phyloP scores from a whole-genome alignment of 1,284 basidiomycete species.

The Marasmius tenuissimus region DNA sequence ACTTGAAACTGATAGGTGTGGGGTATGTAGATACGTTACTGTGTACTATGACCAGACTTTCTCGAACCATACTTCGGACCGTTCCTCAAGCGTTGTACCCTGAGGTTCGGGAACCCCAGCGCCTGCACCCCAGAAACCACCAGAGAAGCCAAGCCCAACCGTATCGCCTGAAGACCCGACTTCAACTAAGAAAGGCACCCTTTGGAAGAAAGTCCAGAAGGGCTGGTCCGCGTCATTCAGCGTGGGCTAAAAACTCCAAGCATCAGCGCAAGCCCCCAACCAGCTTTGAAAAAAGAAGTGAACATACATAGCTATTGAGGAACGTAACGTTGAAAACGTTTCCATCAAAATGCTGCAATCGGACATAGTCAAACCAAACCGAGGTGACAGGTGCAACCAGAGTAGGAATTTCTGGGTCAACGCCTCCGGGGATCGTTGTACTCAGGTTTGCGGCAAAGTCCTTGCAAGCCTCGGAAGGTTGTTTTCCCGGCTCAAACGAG shows the following conservation, averaged over 20 bases:
- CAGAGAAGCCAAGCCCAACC: conserved; percentile 17
- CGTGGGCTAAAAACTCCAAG: conserved; percentile 1
- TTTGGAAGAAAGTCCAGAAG: conserved; percentile 1
- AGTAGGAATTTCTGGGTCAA: conserved; percentile 19
- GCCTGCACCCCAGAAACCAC: conserved; percentile 19
- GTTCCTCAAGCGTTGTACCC: conserved; percentile 16
- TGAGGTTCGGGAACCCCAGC: conserved; percentile 9
- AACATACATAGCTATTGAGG: conserved; percentile 16
- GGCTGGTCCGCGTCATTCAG: background rate
- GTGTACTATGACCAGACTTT: background rate
- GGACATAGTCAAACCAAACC: conserved; percentile 16
- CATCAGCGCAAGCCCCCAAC: background rate
- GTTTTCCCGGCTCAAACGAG: conserved; percentile 5
- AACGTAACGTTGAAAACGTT: conserved; percentile 18
- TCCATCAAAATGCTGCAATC: conserved; percentile 21
- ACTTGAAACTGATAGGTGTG: too few relatives aligned
- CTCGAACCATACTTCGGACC: conserved; percentile 23
- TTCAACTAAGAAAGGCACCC: conserved; percentile 4
- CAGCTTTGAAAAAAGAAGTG: background rate
- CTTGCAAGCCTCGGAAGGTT: conserved; percentile 13
- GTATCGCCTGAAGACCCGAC: background rate
- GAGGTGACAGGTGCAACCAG: conserved; percentile 18
- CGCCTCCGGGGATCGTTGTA: conserved; percentile 18
- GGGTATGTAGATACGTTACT: too few relatives aligned
- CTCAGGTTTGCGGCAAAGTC: conserved; percentile 13